A percentile compares a stretch with the other conserved stretches of the same genome.
Evolutionary conservation across 441 rosid genomes (phyloP).

Genomic region (Isatis lusitanica): DNA sequence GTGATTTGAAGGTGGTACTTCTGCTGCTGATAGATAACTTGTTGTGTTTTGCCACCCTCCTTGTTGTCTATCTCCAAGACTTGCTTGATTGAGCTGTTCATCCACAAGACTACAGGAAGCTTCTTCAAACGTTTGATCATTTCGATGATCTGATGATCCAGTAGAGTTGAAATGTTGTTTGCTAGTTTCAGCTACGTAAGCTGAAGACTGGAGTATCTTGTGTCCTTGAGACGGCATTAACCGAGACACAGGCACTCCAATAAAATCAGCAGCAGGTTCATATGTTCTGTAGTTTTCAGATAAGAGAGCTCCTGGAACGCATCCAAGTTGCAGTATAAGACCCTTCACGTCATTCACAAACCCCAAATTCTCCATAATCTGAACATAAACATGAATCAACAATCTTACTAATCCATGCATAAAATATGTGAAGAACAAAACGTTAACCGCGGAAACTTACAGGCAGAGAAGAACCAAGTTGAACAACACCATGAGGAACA

Average conservation of each 20-base stretch:
- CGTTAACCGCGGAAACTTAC: constrained; percentile 47
- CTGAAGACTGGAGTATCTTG: constrained; percentile 35
- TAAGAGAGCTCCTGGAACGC: constrained; percentile 71
- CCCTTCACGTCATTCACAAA: constrained; percentile 77
- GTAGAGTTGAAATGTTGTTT: constrained; percentile 47
- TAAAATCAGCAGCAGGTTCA: constrained; percentile 43
- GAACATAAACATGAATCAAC: constrained; percentile 51
- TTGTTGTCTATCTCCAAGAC: constrained; percentile 24
- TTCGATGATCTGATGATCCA: constrained; percentile 29
- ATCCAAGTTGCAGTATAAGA: constrained; percentile 76
- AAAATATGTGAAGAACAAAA: neutral
- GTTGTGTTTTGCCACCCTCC: constrained; percentile 29
- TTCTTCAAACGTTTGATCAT: constrained; percentile 35
- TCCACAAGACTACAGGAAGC: constrained; percentile 40
- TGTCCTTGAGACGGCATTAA: constrained; percentile 44
- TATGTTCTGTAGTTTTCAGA: constrained; percentile 49
- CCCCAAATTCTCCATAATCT: constrained; percentile 84
- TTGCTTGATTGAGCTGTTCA: constrained; percentile 38
- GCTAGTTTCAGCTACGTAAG: constrained; percentile 36
- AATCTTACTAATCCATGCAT: constrained; percentile 34
- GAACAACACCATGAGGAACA: constrained; percentile 83
- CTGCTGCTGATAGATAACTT: constrained; percentile 37
- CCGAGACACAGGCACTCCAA: constrained; percentile 53
- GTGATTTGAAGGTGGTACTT: constrained; percentile 42
- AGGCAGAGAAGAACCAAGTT: constrained; percentile 72